phyloP scores from a whole-genome alignment of 108 stramenopile genomes.

The Hondaea fermentalgiana region DNA sequence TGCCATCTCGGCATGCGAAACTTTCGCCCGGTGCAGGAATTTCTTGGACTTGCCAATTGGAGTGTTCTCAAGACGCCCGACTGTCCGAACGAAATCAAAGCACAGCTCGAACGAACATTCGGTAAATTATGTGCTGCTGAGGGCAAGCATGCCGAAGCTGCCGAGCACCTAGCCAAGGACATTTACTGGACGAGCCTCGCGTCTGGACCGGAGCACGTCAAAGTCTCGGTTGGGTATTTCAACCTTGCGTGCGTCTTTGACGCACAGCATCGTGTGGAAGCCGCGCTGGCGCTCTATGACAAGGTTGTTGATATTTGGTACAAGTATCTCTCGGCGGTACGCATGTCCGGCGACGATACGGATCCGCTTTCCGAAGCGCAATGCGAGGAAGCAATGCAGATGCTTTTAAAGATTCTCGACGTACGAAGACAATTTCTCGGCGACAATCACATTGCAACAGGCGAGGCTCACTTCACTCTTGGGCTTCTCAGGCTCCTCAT shows the following conservation, averaged over 20 bases:
- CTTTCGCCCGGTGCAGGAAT: constrained; percentile 21
- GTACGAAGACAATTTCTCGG: constrained; percentile 45
- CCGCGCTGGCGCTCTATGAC: constrained; percentile 51
- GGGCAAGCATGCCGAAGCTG: constrained; percentile 40
- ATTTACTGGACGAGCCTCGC: constrained; percentile 41
- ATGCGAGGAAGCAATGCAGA: constrained; percentile 34
- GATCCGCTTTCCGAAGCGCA: constrained; percentile 34
- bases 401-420: constrained; percentile 37
- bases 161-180: constrained; percentile 41
- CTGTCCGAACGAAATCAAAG: constrained; percentile 33
- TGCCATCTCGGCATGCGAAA: constrained; percentile 42
- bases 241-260: constrained; percentile 48
- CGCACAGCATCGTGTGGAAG: constrained; percentile 40
- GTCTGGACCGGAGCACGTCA: constrained; percentile 48
- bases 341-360: constrained; percentile 24
- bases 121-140: constrained; percentile 51
- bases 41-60: constrained; percentile 50
- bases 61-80: constrained; percentile 37
- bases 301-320: constrained; percentile 57
- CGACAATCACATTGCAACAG: constrained; percentile 47
- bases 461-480: constrained; percentile 46
- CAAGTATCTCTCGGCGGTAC: constrained; percentile 41
- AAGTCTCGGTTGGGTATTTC: constrained; percentile 47
- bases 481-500: constrained; percentile 42
- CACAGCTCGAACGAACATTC: constrained; percentile 49